phyloP scores from a whole-genome alignment of 2,329 filamentous ascomycete species.

The Phialocephala sp. region DNA sequence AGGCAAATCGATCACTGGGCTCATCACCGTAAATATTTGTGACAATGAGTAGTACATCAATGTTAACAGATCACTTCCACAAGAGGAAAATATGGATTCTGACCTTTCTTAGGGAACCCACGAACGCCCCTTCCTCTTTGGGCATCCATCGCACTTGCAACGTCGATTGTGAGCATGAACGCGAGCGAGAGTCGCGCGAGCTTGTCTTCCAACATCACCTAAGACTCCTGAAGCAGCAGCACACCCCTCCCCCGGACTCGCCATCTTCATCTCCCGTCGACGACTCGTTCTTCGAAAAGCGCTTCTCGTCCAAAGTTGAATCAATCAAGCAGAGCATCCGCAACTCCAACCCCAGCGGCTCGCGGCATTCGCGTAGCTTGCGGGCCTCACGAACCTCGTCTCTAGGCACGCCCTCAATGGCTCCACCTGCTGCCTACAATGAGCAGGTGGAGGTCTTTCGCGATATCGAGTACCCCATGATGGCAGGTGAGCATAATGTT shows the following conservation, averaged over 20 bases:
- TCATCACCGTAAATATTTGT: background rate
- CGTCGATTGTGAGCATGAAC: constrained; percentile 3
- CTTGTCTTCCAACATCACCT: background rate
- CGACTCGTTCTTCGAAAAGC: background rate
- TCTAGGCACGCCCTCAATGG: constrained; percentile 16
- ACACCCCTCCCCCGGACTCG: background rate
- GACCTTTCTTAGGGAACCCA: background rate
- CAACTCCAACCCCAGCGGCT: background rate
- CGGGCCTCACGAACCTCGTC: background rate
- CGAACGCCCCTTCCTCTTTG: background rate
- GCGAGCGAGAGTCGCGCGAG: background rate
- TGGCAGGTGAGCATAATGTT: constrained; percentile 56
- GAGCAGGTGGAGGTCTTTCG: constrained; percentile 61
- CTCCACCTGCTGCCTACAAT: constrained; percentile 54
- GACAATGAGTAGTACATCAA: background rate
- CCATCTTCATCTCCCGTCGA: background rate
- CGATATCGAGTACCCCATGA: constrained; percentile 68
- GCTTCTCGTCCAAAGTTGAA: background rate
- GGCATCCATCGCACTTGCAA: background rate
- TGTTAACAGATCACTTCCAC: background rate
- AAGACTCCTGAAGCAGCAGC: background rate
- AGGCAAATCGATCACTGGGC: too few relatives aligned
- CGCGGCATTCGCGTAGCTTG: background rate
- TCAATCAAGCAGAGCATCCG: background rate
- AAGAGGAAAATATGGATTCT: background rate